phyloP scores from a whole-genome alignment of 257 asterid genomes.

The Solanum tarapatanum region DNA sequence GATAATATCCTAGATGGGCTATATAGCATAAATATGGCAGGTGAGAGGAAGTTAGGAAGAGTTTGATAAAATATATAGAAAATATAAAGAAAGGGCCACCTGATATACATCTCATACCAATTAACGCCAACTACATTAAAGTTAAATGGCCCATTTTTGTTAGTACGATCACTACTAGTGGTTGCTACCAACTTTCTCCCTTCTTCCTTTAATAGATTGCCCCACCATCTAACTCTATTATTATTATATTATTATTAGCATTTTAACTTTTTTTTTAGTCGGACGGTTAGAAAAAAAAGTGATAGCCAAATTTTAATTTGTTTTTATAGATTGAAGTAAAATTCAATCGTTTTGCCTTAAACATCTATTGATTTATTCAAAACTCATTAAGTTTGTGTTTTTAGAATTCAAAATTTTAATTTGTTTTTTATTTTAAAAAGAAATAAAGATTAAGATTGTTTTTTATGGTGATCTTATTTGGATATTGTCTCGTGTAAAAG shows the following conservation, averaged over 20 bases:
- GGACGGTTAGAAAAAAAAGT: not conserved
- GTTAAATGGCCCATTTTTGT: not conserved
- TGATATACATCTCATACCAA: not conserved
- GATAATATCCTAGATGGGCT: not conserved
- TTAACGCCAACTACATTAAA: not conserved
- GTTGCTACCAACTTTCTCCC: not conserved
- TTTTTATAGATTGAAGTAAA: not conserved
- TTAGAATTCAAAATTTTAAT: not conserved
- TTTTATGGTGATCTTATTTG: not conserved
- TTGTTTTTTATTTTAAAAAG: not conserved
- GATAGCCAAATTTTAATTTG: not conserved
- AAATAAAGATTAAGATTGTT: not conserved
- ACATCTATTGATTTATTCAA: not conserved
- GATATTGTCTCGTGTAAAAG: not conserved
- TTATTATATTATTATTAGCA: not conserved
- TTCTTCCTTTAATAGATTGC: not conserved
- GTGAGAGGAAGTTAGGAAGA: slow-evolving; percentile 22
- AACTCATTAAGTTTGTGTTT: not conserved
- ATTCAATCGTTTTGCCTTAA: not conserved
- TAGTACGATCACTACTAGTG: not conserved
- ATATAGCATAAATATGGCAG: slow-evolving; percentile 20
- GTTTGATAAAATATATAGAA: slow-evolving; percentile 13
- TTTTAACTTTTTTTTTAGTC: not conserved
- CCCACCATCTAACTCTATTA: not conserved
- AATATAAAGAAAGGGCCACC: not conserved